Conservation (phyloP, 768 basidiomycete genomes). For the Kockovaella imperatae region DNA sequence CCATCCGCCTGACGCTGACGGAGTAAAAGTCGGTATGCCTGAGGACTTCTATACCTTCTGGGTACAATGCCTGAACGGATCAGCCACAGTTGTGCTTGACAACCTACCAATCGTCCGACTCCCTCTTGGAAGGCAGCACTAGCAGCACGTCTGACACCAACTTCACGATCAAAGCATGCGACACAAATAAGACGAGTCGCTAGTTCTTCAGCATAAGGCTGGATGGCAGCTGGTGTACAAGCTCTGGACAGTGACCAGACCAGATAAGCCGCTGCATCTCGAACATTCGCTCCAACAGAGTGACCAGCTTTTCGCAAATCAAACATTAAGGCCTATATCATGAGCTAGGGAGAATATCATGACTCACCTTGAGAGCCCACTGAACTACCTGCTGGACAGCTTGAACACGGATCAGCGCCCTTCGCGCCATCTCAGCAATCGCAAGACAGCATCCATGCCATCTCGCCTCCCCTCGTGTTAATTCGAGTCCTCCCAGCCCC, state of each 20-base stretch:
- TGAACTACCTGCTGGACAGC: slow-evolving; percentile 59
- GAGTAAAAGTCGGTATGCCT: slow-evolving; percentile 91
- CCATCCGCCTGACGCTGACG: slow-evolving; percentile 72
- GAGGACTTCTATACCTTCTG: slow-evolving; percentile 88
- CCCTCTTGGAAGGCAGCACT: slow-evolving; percentile 97
- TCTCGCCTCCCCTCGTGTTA: slow-evolving; percentile 57
- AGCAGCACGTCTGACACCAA: slow-evolving; percentile 87
- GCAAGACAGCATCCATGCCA: slow-evolving; percentile 95
- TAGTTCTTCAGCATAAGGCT: slow-evolving; percentile 58
- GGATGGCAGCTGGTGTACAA: slow-evolving; percentile 49
- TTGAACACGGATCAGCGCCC: slow-evolving; percentile 57
- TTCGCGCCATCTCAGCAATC: slow-evolving; percentile 82
- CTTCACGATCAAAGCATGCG: slow-evolving; percentile 83
- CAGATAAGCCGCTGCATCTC: slow-evolving; percentile 90
- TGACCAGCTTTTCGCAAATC: slow-evolving; percentile 87
- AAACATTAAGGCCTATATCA: slow-evolving; percentile 73
- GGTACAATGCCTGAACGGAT: slow-evolving; percentile 63
- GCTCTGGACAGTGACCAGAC: slow-evolving; percentile 87
- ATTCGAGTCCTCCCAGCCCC: slow-evolving; percentile 32
- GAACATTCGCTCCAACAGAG: slow-evolving; percentile 86
- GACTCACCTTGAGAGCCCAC: slow-evolving; percentile 69
- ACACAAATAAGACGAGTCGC: slow-evolving; percentile 68
- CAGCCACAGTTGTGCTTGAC: slow-evolving; percentile 2
- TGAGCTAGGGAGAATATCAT: not conserved
- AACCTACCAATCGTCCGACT: slow-evolving; percentile 79